Evolutionary conservation across 352 stramenopile species (phyloP).

Genomic region (Albugo laibachii): DNA sequence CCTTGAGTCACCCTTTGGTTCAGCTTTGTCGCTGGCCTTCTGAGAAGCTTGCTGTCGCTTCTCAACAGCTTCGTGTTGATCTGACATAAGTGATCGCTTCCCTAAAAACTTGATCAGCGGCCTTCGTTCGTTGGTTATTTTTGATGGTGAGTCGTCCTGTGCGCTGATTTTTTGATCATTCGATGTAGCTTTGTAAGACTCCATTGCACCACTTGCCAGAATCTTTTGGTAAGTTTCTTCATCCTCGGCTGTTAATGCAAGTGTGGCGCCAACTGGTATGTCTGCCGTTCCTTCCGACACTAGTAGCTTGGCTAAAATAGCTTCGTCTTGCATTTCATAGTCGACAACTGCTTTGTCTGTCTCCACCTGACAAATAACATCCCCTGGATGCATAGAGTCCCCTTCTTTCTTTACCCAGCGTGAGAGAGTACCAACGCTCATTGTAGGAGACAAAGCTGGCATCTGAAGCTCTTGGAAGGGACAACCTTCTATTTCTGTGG

Average conservation of each 20-base stretch:
- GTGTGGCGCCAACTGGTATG: constrained; percentile 81
- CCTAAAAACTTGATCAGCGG: constrained; percentile 75
- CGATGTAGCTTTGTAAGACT: constrained; percentile 3
- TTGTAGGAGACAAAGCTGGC: constrained; percentile 94
- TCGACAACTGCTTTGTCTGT: constrained; percentile 98
- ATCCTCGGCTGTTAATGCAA: constrained; percentile 91
- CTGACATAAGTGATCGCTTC: constrained; percentile 46
- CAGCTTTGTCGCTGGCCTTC: constrained; percentile 3
- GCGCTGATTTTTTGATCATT: constrained; percentile 6
- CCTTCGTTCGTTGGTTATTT: constrained; percentile 14
- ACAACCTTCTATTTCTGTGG: neutral
- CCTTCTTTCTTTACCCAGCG: constrained; percentile 87
- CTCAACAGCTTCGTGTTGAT: constrained; percentile 3
- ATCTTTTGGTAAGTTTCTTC: constrained; percentile 47
- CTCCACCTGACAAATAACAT: constrained; percentile 93
- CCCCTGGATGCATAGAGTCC: constrained; percentile 74
- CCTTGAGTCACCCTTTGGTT: neutral
- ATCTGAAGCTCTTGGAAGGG: constrained; percentile 60
- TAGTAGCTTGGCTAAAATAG: constrained; percentile 88
- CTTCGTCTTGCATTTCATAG: constrained; percentile 97
- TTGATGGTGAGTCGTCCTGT: constrained; percentile 14
- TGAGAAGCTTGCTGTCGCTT: constrained; percentile 1
- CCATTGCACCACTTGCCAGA: constrained; percentile 29
- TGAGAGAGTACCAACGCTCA: constrained; percentile 88
- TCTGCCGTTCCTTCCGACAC: constrained; percentile 69